phyloP scores from a whole-genome alignment of 2,329 filamentous ascomycete species.

The Cladosporium velox region DNA sequence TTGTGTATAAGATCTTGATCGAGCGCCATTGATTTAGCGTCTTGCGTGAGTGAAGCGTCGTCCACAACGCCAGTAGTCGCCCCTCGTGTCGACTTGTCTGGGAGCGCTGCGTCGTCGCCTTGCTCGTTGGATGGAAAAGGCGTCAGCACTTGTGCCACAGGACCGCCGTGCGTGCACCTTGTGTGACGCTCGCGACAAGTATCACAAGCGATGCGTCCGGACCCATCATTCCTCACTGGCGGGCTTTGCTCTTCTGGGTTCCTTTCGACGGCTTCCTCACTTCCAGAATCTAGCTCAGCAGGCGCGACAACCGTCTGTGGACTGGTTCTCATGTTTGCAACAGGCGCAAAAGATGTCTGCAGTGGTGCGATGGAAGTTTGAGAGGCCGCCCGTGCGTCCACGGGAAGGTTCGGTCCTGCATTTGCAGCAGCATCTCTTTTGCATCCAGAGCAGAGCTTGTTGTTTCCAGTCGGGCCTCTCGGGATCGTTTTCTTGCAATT shows the following conservation, averaged over 20 bases:
- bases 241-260: neutral
- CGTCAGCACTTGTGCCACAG: neutral
- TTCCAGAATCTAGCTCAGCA: neutral
- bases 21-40: neutral
- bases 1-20: neutral
- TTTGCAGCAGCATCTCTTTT: neutral
- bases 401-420: neutral
- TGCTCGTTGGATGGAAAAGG: neutral
- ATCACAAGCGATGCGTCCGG: neutral
- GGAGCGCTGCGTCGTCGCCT: neutral
- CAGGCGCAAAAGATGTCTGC: neutral
- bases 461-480: slow-evolving; percentile 1
- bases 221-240: neutral
- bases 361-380: neutral
- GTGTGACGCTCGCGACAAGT: neutral
- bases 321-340: neutral
- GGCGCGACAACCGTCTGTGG: neutral
- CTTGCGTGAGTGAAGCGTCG: neutral
- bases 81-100: neutral
- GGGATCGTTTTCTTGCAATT: slow-evolving; percentile 2
- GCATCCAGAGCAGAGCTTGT: slow-evolving; percentile 7
- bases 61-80: neutral
- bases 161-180: neutral
- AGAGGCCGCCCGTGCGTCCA: neutral
- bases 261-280: neutral